Conservation (phyloP, 371 early-diverging fungal species). For the Nematocida major region DNA sequence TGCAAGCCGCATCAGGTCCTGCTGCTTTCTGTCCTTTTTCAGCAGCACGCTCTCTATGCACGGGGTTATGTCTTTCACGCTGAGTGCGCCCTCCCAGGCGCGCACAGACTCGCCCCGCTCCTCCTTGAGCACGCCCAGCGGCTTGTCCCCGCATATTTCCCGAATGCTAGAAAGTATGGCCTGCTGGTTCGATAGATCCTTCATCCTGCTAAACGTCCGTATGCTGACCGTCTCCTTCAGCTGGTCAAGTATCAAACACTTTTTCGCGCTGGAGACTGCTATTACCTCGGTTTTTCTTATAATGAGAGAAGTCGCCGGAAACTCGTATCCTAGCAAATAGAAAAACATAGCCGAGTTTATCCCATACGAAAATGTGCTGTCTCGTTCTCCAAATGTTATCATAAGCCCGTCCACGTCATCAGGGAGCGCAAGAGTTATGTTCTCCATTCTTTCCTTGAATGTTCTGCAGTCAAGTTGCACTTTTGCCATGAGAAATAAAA, state of each 20-base stretch:
- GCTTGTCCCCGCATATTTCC: conserved; percentile 9
- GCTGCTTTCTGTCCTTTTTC: conserved; percentile 50
- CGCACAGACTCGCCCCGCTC: conserved; percentile 52
- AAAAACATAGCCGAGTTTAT: conserved; percentile 68
- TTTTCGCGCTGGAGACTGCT: conserved; percentile 73
- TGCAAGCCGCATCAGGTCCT: conserved; percentile 8
- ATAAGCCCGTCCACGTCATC: conserved; percentile 46
- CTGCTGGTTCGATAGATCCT: conserved; percentile 53
- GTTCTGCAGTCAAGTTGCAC: conserved; percentile 39
- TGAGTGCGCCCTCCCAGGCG: conserved; percentile 32
- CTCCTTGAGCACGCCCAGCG: conserved; percentile 51
- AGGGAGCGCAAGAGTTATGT: conserved; percentile 18
- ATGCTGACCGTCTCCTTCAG: conserved; percentile 7
- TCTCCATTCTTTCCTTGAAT: conserved; percentile 46
- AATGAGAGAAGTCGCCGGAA: conserved; percentile 75
- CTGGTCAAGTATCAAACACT: conserved; percentile 66
- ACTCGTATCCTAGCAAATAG: conserved; percentile 85
- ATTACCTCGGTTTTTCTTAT: conserved; percentile 72
- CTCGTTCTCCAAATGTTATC: conserved; percentile 61
- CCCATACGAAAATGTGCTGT: conserved; percentile 58
- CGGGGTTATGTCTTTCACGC: conserved; percentile 40
- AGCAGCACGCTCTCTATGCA: conserved; percentile 47
- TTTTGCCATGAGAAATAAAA: conserved; percentile 29
- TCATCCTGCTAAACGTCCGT: conserved; percentile 46
- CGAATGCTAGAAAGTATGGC: conserved; percentile 40